phyloP scores from a whole-genome alignment of 352 stramenopile genomes.

The Phytophthora pistaciae region DNA sequence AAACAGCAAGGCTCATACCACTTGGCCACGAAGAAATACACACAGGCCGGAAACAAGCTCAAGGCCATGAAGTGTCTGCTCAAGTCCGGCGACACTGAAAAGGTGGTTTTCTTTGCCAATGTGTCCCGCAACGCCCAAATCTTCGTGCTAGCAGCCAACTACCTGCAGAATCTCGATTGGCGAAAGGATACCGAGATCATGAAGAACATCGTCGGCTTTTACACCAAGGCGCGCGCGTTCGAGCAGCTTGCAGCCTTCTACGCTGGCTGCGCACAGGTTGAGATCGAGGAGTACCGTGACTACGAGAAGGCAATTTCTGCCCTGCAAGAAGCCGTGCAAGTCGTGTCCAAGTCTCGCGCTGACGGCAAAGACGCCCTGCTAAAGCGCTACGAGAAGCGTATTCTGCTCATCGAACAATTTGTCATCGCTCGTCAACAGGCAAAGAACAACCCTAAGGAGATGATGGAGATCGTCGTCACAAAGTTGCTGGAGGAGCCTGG shows the following conservation, averaged over 20 bases:
- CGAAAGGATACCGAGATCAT: slow-evolving; percentile 90
- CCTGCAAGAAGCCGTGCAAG: slow-evolving; percentile 91
- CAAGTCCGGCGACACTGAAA: slow-evolving; percentile 95
- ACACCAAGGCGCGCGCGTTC: slow-evolving; percentile 94
- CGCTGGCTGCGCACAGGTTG: slow-evolving; percentile 90
- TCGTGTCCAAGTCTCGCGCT: slow-evolving; percentile 79
- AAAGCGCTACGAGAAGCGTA: slow-evolving; percentile 66
- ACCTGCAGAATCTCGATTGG: slow-evolving; percentile 96
- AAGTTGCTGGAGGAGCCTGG: slow-evolving; percentile 87
- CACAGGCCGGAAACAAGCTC: slow-evolving; percentile 92
- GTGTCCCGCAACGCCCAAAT: slow-evolving; percentile 94
- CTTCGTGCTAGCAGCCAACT: slow-evolving; percentile 96
- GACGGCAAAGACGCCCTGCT: slow-evolving; percentile 77
- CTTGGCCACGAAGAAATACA: slow-evolving; percentile 97
- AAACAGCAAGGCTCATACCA: slow-evolving; percentile 94
- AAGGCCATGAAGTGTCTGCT: slow-evolving; percentile 97
- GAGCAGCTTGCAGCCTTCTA: slow-evolving; percentile 94
- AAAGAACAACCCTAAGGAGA: slow-evolving; percentile 70
- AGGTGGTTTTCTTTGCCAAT: slow-evolving; percentile 95
- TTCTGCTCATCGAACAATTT: slow-evolving; percentile 89
- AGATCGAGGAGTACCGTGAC: slow-evolving; percentile 96
- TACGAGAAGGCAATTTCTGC: slow-evolving; percentile 94
- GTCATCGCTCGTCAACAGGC: slow-evolving; percentile 70
- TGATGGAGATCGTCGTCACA: slow-evolving; percentile 83
- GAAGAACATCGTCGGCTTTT: slow-evolving; percentile 95